These are phyloP conservation scores for Mucor ambiguus DNA, from an alignment of 371 early-diverging fungal genomes.

Conservation along the genomic window DNA sequence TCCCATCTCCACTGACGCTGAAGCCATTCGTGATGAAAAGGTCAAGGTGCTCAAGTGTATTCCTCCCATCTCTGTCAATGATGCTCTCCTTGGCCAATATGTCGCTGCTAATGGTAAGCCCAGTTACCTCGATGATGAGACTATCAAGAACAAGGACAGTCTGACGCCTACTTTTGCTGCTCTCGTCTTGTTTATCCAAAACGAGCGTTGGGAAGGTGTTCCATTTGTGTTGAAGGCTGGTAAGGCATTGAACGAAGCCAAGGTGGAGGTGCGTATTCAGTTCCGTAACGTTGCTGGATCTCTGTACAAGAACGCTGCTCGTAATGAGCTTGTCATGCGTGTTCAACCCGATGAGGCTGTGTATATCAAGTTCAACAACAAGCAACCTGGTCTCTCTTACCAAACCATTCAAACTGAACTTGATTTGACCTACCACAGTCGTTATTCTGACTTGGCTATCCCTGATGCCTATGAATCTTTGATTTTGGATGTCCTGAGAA, in stretches of 20 bases:
- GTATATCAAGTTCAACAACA: slow-evolving; percentile 95
- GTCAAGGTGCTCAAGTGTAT: slow-evolving; percentile 85
- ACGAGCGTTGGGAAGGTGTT: slow-evolving; percentile 96
- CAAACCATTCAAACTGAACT: slow-evolving; percentile 82
- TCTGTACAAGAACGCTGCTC: slow-evolving; percentile 69
- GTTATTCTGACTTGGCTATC: slow-evolving; percentile 83
- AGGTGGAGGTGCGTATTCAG: slow-evolving; percentile 94
- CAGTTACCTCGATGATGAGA: slow-evolving; percentile 91
- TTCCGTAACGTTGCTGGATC: slow-evolving; percentile 86
- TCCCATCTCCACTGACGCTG: slow-evolving; percentile 81
- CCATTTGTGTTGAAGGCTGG: slow-evolving; percentile 97
- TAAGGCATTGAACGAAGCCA: slow-evolving; percentile 92
- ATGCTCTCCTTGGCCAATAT: slow-evolving; percentile 90
- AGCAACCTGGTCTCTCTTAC: slow-evolving; percentile 80
- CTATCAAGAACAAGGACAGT: slow-evolving; percentile 74
- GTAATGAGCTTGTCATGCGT: slow-evolving; percentile 96
- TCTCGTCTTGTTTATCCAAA: slow-evolving; percentile 81
- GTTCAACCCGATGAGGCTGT: slow-evolving; percentile 95
- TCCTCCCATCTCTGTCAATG: slow-evolving; percentile 71
- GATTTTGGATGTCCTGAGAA: slow-evolving; percentile 86
- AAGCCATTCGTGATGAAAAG: slow-evolving; percentile 92
- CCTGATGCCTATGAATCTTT: slow-evolving; percentile 97
- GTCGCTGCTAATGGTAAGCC: slow-evolving; percentile 74
- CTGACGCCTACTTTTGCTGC: slow-evolving; percentile 94
- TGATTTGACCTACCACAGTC: slow-evolving; percentile 85